Evolutionary conservation across 805 yeast species (phyloP).

Genomic region (Saccharomycopsis oosterbeekiorum): DNA sequence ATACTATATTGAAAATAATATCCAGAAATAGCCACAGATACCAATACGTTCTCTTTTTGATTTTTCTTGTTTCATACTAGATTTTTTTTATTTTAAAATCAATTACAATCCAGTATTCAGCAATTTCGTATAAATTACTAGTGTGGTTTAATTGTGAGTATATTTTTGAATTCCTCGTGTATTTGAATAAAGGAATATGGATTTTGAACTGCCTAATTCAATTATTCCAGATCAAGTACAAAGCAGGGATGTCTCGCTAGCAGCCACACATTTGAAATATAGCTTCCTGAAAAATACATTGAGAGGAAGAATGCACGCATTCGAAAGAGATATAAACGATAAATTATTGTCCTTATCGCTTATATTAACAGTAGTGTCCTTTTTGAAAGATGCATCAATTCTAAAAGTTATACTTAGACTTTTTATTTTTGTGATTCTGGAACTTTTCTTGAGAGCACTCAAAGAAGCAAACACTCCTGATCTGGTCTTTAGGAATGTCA

Average conservation of each 20-base stretch:
- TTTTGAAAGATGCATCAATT: slow-evolving; percentile 15
- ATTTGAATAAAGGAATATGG: too few relatives aligned
- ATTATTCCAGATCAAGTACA: neutral
- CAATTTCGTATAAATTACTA: too few relatives aligned
- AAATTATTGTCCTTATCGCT: slow-evolving; percentile 7
- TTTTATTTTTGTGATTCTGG: neutral
- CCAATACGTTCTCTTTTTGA: too few relatives aligned
- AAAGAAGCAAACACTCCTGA: neutral
- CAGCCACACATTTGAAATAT: neutral
- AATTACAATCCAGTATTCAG: too few relatives aligned
- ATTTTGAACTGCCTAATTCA: neutral
- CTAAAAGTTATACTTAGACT: slow-evolving; percentile 9
- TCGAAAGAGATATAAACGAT: slow-evolving; percentile 3
- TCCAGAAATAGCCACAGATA: too few relatives aligned
- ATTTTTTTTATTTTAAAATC: too few relatives aligned
- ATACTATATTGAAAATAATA: too few relatives aligned
- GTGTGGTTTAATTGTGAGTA: too few relatives aligned
- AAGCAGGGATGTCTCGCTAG: neutral
- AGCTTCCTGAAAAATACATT: slow-evolving; percentile 1
- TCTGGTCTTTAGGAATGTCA: neutral
- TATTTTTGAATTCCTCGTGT: too few relatives aligned
- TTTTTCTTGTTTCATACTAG: too few relatives aligned
- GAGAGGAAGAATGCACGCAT: neutral
- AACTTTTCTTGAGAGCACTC: neutral
- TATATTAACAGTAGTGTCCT: slow-evolving; percentile 9